phyloP scores from a whole-genome alignment of 352 stramenopile species.

The Phytophthora pluvialis region DNA sequence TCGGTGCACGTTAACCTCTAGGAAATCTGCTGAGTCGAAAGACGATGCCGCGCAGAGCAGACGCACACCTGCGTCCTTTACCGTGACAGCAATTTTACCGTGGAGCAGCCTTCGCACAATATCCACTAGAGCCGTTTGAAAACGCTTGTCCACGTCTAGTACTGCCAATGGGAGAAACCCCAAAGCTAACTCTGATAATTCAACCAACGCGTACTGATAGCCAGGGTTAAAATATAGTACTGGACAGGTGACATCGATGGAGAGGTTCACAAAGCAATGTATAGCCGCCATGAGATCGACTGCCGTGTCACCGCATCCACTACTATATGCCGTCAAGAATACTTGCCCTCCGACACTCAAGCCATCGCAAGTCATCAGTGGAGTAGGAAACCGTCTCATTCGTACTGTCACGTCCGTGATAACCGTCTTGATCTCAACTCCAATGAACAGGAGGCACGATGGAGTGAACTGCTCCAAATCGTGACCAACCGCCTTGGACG shows the following conservation, averaged over 20 bases:
- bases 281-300: constrained; percentile 41
- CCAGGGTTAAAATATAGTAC: constrained; percentile 61
- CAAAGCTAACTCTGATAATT: constrained; percentile 45
- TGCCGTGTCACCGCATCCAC: constrained; percentile 4
- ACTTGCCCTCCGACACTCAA: constrained; percentile 42
- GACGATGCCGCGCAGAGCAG: constrained; percentile 52
- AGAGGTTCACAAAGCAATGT: constrained; percentile 54
- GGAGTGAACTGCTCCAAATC: constrained; percentile 36
- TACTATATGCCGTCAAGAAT: constrained; percentile 38
- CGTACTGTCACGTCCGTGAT: constrained; percentile 43
- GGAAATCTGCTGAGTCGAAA: constrained; percentile 61
- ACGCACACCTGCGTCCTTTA: constrained; percentile 53
- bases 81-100: constrained; percentile 43
- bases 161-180: constrained; percentile 48
- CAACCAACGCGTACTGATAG: constrained; percentile 61
- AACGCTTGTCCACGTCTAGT: constrained; percentile 52
- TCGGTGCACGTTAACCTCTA: constrained; percentile 53
- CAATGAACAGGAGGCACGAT: constrained; percentile 39
- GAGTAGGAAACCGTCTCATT: constrained; percentile 60
- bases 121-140: constrained; percentile 52
- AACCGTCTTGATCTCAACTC: constrained; percentile 35
- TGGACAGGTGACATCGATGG: constrained; percentile 38
- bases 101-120: constrained; percentile 67
- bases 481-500: constrained; percentile 27
- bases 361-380: constrained; percentile 46